phyloP scores from a whole-genome alignment of 2,329 filamentous ascomycete species.

The Beauveria scarabaeidicola region DNA sequence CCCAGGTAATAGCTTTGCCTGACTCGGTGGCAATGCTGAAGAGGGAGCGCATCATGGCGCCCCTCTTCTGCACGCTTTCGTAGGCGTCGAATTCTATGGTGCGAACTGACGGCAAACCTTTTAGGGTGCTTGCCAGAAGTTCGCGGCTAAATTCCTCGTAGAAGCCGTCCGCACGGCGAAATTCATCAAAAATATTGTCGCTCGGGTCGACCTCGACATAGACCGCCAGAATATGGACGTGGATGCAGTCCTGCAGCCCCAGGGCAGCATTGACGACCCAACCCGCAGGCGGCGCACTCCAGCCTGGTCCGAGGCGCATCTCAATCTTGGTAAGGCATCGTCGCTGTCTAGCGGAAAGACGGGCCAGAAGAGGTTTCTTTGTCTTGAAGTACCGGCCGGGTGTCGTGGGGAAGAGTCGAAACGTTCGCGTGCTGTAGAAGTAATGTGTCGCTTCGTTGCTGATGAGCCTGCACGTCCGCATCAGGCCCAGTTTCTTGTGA shows the following conservation, averaged over 20 bases:
- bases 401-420: conserved; percentile 59
- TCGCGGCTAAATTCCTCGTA: conserved; percentile 59
- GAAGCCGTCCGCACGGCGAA: conserved; percentile 55
- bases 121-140: conserved; percentile 49
- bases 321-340: conserved; percentile 55
- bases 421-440: conserved; percentile 55
- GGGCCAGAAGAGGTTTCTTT: conserved; percentile 61
- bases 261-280: conserved; percentile 61
- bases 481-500: conserved; percentile 48
- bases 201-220: conserved; percentile 68
- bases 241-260: conserved; percentile 53
- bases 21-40: conserved; percentile 41
- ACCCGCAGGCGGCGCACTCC: conserved; percentile 58
- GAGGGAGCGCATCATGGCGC: conserved; percentile 55
- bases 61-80: conserved; percentile 54
- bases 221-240: conserved; percentile 51
- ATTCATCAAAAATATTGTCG: conserved; percentile 58
- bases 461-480: conserved; percentile 52
- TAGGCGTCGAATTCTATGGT: conserved; percentile 63
- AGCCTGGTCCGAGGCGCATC: conserved; percentile 64
- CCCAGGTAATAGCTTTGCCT: conserved; percentile 54
- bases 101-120: conserved; percentile 45
- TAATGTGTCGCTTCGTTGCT: conserved; percentile 55
- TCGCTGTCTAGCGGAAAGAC: conserved; percentile 54
- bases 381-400: conserved; percentile 62